Base-by-base conservation (phyloP, 192 early-diverging fungal species). In the Gaertneriomyces sp. region DNA sequence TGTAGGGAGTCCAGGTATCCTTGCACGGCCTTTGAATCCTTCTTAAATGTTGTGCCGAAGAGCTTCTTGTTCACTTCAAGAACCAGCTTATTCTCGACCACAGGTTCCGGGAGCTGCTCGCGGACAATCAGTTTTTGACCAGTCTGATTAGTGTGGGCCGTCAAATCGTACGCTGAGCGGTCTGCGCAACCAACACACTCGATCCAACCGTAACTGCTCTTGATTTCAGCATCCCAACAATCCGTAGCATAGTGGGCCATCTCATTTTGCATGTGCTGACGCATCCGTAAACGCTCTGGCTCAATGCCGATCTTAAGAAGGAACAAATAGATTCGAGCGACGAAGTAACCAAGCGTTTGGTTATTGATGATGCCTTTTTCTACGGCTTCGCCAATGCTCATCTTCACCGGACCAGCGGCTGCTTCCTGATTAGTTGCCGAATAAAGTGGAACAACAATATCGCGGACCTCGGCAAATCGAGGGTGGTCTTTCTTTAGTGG, bases 101-200 rank as follows among this genome's bases (percentile, higher is more conserved):
- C 73, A 6, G 95, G 97, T 74, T 93, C 89, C 3, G 89, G 75
- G 19, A 97, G 87, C 53, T 75, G 79, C 73, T 96, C 93, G 57
- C 92, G 87, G n/a, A 94, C 97, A 62, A 92, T 87, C 55, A 99
- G 81, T 79, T 95, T 94, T 74, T 95, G 89, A 53, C 90, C 90
- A 71, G 97, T 98, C 58, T 80, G 79, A 68, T 84, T 85, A 33
- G 91, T 79, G 79, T 99, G 97, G 20, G 89, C 90, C 51, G 91
- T 90, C 64, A 99, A 80, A 71, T 99, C 97, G 74, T 91, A 99
- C 33, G 97, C 97, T 6, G 94, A 96, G 47, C 97, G 92, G 70
- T 99, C 97, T 51, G 97, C 97, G 75, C 97, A 99, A 59, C 97
- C 97, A 59, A 99, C 97, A 69, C 94, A 96, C 78, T 99, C 97